These are phyloP conservation scores for Botryobasidium botryosum DNA, from an alignment of 768 basidiomycete species.

Conservation along the genomic window DNA sequence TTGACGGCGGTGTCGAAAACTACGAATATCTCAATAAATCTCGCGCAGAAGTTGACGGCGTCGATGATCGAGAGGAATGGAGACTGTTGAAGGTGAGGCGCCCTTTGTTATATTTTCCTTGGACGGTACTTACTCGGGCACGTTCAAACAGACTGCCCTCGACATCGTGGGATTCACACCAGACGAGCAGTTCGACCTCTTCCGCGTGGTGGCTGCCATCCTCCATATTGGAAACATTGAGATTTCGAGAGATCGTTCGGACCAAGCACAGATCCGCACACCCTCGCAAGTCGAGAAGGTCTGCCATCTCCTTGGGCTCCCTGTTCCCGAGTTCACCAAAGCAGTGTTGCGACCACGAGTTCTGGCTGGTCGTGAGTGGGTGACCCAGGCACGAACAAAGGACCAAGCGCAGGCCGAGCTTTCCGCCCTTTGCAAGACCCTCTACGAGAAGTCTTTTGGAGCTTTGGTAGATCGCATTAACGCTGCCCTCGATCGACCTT, in stretches of 20 bases:
- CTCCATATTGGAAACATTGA: constrained; percentile 90
- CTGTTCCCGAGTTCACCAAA: constrained; percentile 71
- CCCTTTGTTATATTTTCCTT: constrained; percentile 5
- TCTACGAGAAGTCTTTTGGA: constrained; percentile 96
- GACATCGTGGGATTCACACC: constrained; percentile 78
- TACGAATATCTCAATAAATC: constrained; percentile 90
- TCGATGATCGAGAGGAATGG: constrained; percentile 89
- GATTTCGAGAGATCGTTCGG: constrained; percentile 60
- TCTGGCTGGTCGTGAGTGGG: constrained; percentile 93
- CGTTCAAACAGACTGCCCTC: constrained; percentile 43
- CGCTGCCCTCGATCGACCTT: constrained; percentile 80
- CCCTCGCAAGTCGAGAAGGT: constrained; percentile 44
- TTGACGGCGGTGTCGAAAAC: constrained; percentile 56
- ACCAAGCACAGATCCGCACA: constrained; percentile 41
- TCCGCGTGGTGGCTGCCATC: constrained; percentile 85
- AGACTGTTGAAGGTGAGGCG: constrained; percentile 43
- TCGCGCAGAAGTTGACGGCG: constrained; percentile 81
- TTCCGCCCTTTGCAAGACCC: constrained; percentile 75
- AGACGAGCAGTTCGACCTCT: constrained; percentile 77
- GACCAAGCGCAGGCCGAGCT: constrained; percentile 91
- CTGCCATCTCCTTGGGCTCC: constrained; percentile 82
- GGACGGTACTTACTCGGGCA: not conserved
- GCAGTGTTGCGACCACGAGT: constrained; percentile 80
- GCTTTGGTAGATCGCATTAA: constrained; percentile 90
- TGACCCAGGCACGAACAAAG: constrained; percentile 77